Evolutionary conservation across 768 basidiomycete species (phyloP), one percentile per base, ranked within the genome.

Genomic region (Austroboletus eburneus): DNA sequence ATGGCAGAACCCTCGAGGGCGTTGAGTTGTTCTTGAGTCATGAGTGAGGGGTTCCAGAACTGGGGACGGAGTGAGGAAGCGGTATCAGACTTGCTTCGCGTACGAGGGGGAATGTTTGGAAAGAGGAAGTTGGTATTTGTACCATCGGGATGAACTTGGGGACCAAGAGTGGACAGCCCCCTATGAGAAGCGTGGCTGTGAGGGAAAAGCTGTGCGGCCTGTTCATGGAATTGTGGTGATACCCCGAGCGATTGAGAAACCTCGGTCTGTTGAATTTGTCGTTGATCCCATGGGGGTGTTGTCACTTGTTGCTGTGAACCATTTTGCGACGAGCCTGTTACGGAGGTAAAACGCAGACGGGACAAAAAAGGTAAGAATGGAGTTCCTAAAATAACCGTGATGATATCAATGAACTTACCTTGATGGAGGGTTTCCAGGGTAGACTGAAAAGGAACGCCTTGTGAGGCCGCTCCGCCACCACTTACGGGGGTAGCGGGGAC

Each of bases 401-500:
- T 56, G 52, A 58, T 50, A 63, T 59, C 56, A 68, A 55, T 43
- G 37, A 48, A 74, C 77, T 63, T 50, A 79, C 80, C 76, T 69
- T 78, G 77, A 53, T 73, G 70, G 41, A 83, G 68, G 16, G 74
- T 72, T 50, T 73, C 63, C 54, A 77, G 62, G 39, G 72, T 69
- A 29, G 71, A 68, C 54, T 77, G 76, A 71, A 82, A 85, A 33
- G 77, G 73, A 30, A 69, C 74, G 32, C 69, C 61, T 48, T 74
- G 72, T 9, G 68, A 66, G 30, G 69, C 69, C 22, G 69, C 73
- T 29, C 69, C 80, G 18, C 79, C 81, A 36, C 81, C 83, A 49
- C 77, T 78, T 45, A 91, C 74, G 8, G 89, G 89, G 3, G 89
- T 91, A 18, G 88, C 86, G 34, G 89, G 89, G 7, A 90, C 87